Evolutionary conservation across 73 alveolate species (phyloP).

Genomic region (Stentor coeruleus): DNA sequence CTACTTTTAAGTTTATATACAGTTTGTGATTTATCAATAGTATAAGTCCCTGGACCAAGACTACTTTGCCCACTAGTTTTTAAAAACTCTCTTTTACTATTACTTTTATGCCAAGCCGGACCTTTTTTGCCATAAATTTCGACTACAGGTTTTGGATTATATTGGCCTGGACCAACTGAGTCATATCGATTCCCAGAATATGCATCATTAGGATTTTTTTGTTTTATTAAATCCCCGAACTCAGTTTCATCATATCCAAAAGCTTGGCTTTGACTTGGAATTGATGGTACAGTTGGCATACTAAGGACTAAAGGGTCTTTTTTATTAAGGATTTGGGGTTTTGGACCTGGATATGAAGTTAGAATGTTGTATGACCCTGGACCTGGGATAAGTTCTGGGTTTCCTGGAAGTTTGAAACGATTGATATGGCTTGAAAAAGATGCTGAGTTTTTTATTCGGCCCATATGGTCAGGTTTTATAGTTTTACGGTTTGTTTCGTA

Average conservation of each 20-base stretch:
- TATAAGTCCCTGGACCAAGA: slow-evolving; percentile 65
- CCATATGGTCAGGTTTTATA: background rate
- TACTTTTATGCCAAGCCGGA: slow-evolving; percentile 40
- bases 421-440: slow-evolving; percentile 37
- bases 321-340: background rate
- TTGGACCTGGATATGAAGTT: background rate
- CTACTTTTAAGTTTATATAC: slow-evolving; percentile 55
- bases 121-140: slow-evolving; percentile 29
- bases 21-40: slow-evolving; percentile 54
- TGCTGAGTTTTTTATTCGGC: slow-evolving; percentile 17
- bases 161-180: slow-evolving; percentile 76
- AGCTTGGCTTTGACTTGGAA: slow-evolving; percentile 64
- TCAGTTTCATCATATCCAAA: slow-evolving; percentile 66
- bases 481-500: slow-evolving; percentile 1
- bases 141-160: slow-evolving; percentile 26
- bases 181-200: slow-evolving; percentile 47
- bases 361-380: slow-evolving; percentile 39
- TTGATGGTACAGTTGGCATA: slow-evolving; percentile 43
- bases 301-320: background rate
- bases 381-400: slow-evolving; percentile 28
- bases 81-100: slow-evolving; percentile 28
- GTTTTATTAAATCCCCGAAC: slow-evolving; percentile 45
- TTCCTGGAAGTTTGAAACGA: slow-evolving; percentile 28
- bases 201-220: slow-evolving; percentile 45
- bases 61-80: slow-evolving; percentile 17